Base-by-base conservation (phyloP, 192 early-diverging fungal genomes). In the Coemansia sp. region DNA sequence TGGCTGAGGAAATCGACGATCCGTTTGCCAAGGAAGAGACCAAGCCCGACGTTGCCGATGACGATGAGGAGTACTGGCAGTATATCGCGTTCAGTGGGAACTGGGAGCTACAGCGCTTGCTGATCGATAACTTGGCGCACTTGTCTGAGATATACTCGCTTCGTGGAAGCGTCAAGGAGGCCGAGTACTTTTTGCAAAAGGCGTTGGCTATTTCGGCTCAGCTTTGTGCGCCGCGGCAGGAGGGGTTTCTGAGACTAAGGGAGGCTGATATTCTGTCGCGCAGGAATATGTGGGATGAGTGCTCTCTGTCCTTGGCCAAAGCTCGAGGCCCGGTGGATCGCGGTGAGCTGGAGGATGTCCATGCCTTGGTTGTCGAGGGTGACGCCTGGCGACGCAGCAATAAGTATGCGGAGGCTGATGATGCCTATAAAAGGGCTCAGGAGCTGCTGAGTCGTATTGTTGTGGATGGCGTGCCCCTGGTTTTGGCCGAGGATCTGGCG, bases 71-170 rank as follows among this genome's bases (percentile, higher is more conserved):
- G 0, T 71, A 79, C 44, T 41, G 68, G 20, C 64, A 72, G 53
- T 75, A 64, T 66, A 24, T 78, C 8, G 74, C 68, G 6, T 79
- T 73, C 36, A 67, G 64, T 24, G 72, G 71, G 24, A 80, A 77
- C 63, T 84, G 78, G 82, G 71, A 71, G 52, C 66, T 80, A 3
- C 78, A 84, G 78, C 78, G 82, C 9, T 58, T 80, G 47, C 34
- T 80, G 41, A 58, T 80, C 20, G 78, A 77, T 29, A 72, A 65
- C 16, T 44, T 80, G 66, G 71, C 52, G 0, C 69, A 84, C 39
- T 34, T 84, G 65, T 55, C 72, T 6, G 68, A 80, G 18, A 44
- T 84, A 13, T 74, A 71, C 41, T 76, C 76, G 52, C 24, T 80
- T 5, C 74, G 82, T 2, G 82, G 82, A 22, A 84, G 82, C 43